Evolutionary conservation across 2,329 filamentous ascomycete genomes (phyloP).

Genomic region (Capronia americana): DNA sequence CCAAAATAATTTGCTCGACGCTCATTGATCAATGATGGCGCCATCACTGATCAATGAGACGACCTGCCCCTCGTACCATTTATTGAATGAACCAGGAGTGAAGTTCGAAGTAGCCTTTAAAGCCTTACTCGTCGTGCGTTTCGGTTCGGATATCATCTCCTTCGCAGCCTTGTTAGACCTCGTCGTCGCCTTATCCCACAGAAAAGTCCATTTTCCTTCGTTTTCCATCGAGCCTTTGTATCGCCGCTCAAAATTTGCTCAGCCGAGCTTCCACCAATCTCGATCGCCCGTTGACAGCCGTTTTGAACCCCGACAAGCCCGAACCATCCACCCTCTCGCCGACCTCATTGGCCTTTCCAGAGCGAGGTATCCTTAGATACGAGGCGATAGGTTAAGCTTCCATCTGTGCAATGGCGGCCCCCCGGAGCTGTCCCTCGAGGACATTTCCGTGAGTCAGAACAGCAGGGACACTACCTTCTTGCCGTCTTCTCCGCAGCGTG

Average conservation of each 20-base stretch:
- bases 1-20: background rate
- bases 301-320: slow-evolving; percentile 21
- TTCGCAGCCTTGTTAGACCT: slow-evolving; percentile 1
- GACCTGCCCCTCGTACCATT: background rate
- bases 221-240: slow-evolving; percentile 1
- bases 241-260: slow-evolving; percentile 7
- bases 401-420: slow-evolving; percentile 1
- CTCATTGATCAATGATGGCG: slow-evolving; percentile 8
- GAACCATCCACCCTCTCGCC: slow-evolving; percentile 5
- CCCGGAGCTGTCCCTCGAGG: slow-evolving; percentile 7
- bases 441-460: slow-evolving; percentile 21
- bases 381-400: slow-evolving; percentile 1
- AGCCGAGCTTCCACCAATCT: slow-evolving; percentile 12
- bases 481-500: background rate
- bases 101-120: background rate
- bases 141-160: slow-evolving; percentile 10
- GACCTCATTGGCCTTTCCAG: background rate
- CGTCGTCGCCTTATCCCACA: background rate
- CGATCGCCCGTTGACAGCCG: slow-evolving; percentile 3
- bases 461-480: slow-evolving; percentile 2
- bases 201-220: background rate
- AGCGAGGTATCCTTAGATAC: slow-evolving; percentile 1
- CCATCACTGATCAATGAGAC: background rate
- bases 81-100: background rate
- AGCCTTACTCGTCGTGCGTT: background rate